phyloP scores from a whole-genome alignment of 495 filamentous ascomycete species.

The Venustampulla echinocandica region DNA sequence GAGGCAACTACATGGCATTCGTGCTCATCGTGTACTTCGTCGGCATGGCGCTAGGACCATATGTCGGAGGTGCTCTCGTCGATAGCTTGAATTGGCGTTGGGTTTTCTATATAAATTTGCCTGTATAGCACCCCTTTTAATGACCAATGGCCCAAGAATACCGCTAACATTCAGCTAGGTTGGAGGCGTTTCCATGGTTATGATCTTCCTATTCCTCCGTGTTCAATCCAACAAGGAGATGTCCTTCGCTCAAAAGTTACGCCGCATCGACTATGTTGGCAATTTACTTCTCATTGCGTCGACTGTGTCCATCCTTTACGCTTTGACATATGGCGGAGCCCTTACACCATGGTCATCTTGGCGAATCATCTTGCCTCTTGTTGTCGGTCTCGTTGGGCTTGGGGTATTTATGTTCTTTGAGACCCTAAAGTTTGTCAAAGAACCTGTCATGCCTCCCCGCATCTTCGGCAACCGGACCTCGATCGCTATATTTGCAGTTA shows the following conservation, averaged over 20 bases:
- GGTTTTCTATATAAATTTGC: constrained; percentile 61
- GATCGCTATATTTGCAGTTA: constrained; percentile 20
- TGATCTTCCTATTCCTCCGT: constrained; percentile 61
- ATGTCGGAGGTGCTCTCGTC: constrained; percentile 51
- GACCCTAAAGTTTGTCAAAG: constrained; percentile 54
- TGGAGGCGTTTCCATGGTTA: constrained; percentile 28
- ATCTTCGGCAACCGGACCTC: constrained; percentile 49
- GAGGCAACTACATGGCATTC: constrained; percentile 47
- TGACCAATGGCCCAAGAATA: no score
- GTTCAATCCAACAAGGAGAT: constrained; percentile 40
- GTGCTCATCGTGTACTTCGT: constrained; percentile 62
- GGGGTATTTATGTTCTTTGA: constrained; percentile 54
- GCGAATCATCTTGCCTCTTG: constrained; percentile 63
- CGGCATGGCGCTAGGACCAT: constrained; percentile 62
- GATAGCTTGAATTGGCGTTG: constrained; percentile 59
- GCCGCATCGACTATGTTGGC: constrained; percentile 66
- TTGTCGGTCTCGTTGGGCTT: constrained; percentile 57
- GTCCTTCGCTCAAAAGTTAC: background rate
- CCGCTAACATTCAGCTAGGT: background rate
- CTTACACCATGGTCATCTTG: constrained; percentile 63
- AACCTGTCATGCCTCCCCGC: constrained; percentile 50
- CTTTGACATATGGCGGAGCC: constrained; percentile 65
- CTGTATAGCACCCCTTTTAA: background rate
- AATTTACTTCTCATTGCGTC: constrained; percentile 59
- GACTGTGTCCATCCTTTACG: constrained; percentile 73